Evolutionary conservation across 306 rosid genomes (phyloP).

Genomic region (Glycyrrhiza uralensis): DNA sequence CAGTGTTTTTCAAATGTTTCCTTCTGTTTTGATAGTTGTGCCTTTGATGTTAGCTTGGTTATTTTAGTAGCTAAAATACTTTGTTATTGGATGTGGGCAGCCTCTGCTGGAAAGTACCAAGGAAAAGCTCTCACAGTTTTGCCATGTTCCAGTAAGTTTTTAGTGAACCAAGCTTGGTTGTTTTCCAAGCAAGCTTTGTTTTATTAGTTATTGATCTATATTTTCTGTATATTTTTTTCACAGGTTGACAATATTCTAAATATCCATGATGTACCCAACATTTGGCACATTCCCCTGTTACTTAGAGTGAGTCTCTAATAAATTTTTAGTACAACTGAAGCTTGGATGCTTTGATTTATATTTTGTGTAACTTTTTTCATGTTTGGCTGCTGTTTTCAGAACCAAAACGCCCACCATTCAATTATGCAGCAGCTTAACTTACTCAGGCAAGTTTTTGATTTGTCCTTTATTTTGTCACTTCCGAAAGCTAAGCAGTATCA

Average conservation of each 20-base stretch:
- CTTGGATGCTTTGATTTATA: constrained; percentile 16
- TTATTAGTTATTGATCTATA: constrained; percentile 29
- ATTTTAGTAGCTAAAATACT: constrained; percentile 28
- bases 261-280: constrained; percentile 96
- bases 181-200: constrained; percentile 15
- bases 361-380: constrained; percentile 23
- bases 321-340: constrained; percentile 17
- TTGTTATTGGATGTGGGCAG: constrained; percentile 46
- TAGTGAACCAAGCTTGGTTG: constrained; percentile 29
- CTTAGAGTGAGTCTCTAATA: constrained; percentile 65
- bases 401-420: constrained; percentile 85
- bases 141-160: constrained; percentile 94
- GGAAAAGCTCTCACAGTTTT: constrained; percentile 90
- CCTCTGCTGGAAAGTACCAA: constrained; percentile 82
- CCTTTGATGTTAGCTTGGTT: constrained; percentile 14
- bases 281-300: constrained; percentile 96
- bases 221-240: constrained; percentile 22
- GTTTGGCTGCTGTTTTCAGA: constrained; percentile 49
- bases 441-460: constrained; percentile 44
- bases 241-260: constrained; percentile 89
- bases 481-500: not conserved
- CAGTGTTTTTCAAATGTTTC: not conserved
- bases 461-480: not conserved
- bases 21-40: constrained; percentile 17
- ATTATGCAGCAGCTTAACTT: constrained; percentile 84